Evolutionary conservation across 1,284 basidiomycete genomes (phyloP).

Genomic region (Athelia sp.): DNA sequence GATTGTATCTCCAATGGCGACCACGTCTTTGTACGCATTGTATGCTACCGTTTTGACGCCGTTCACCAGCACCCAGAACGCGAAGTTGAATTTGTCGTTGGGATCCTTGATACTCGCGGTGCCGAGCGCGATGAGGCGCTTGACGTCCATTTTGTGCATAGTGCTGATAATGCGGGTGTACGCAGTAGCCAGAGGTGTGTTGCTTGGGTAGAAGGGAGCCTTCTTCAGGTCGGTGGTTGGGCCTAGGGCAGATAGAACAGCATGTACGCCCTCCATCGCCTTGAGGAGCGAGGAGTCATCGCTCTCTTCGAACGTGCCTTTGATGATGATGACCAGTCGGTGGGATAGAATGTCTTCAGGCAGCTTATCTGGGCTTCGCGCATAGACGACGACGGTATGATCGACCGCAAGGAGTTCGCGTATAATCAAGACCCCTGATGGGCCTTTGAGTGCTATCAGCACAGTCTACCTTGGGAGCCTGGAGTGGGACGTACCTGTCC

Average conservation of each 20-base stretch:
- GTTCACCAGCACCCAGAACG: slow-evolving; percentile 39
- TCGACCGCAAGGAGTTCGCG: slow-evolving; percentile 43
- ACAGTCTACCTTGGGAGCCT: neutral
- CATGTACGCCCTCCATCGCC: slow-evolving; percentile 53
- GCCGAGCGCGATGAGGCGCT: slow-evolving; percentile 58
- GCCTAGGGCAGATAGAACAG: slow-evolving; percentile 62
- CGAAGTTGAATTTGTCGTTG: slow-evolving; percentile 48
- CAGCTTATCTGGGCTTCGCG: slow-evolving; percentile 57
- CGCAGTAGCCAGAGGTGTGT: slow-evolving; percentile 55
- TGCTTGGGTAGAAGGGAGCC: slow-evolving; percentile 32
- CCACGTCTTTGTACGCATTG: slow-evolving; percentile 41
- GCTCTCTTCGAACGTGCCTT: slow-evolving; percentile 50
- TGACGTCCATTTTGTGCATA: slow-evolving; percentile 47
- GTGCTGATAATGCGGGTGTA: slow-evolving; percentile 48
- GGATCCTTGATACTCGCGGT: slow-evolving; percentile 60
- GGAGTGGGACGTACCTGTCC: slow-evolving; percentile 37
- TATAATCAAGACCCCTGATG: slow-evolving; percentile 48
- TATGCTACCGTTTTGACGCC: slow-evolving; percentile 31
- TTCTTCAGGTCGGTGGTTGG: slow-evolving; percentile 30
- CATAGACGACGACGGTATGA: slow-evolving; percentile 51
- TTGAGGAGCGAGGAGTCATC: slow-evolving; percentile 32
- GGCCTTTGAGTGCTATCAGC: slow-evolving; percentile 9
- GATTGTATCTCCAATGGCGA: slow-evolving; percentile 50
- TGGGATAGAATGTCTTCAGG: slow-evolving; percentile 42
- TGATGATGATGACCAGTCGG: slow-evolving; percentile 40